Conservation (phyloP, 2,329 filamentous ascomycete genomes). For the Epichloe bromicola region DNA sequence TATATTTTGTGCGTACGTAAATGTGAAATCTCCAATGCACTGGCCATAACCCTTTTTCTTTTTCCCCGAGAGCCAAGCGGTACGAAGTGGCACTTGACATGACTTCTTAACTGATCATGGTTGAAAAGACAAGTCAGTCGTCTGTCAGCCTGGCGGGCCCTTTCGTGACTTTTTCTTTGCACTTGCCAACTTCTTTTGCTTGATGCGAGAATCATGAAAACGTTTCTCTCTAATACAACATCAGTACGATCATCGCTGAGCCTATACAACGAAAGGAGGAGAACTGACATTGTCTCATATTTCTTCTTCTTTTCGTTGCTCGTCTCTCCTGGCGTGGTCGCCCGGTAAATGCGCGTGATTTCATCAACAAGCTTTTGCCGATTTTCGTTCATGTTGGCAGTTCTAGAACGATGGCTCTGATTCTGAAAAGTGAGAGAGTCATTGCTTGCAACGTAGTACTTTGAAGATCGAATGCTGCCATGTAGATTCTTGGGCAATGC, state of each 20-base stretch:
- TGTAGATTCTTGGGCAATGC: slow-evolving; percentile 36
- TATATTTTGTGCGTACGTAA: too few relatives aligned
- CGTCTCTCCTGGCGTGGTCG: slow-evolving; percentile 33
- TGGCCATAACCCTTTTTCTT: too few relatives aligned
- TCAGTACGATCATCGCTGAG: not conserved
- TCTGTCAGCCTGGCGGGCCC: slow-evolving; percentile 19
- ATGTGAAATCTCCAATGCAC: too few relatives aligned
- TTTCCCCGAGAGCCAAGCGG: too few relatives aligned
- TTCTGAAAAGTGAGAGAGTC: slow-evolving; percentile 43
- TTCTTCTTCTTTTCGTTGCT: slow-evolving; percentile 34
- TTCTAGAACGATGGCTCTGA: slow-evolving; percentile 39
- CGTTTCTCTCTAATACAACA: slow-evolving; percentile 28
- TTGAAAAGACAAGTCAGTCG: not conserved
- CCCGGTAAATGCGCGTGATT: slow-evolving; percentile 32
- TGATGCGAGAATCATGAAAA: slow-evolving; percentile 32
- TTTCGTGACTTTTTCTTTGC: slow-evolving; percentile 36
- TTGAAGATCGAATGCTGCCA: slow-evolving; percentile 33
- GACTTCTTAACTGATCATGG: not conserved
- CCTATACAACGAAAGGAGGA: not conserved
- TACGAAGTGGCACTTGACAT: too few relatives aligned
- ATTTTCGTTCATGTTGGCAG: slow-evolving; percentile 41
- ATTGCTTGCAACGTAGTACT: slow-evolving; percentile 37
- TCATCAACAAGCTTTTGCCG: slow-evolving; percentile 35
- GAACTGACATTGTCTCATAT: slow-evolving; percentile 31
- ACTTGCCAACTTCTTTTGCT: slow-evolving; percentile 34